Conservation (phyloP, 2,329 filamentous ascomycete species). For the Stagonosporopsis cucurbitacearum region DNA sequence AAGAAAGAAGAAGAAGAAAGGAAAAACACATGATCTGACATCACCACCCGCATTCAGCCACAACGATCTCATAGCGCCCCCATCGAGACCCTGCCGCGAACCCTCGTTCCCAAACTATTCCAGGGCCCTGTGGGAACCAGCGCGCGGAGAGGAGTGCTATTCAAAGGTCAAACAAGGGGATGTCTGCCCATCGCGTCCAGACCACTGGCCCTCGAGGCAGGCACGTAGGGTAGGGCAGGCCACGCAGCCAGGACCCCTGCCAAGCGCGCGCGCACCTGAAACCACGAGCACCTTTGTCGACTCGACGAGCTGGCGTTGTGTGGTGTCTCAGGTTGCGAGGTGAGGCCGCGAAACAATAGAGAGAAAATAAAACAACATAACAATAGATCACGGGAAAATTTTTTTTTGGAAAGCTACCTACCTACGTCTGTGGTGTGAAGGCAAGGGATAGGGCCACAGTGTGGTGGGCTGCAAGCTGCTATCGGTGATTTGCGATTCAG, state of each 20-base stretch:
- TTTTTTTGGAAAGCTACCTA: no score
- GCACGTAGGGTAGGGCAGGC: no score
- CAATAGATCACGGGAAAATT: no score
- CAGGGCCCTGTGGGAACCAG: not conserved
- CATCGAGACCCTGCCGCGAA: not conserved
- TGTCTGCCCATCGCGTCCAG: not conserved
- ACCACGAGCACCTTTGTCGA: not conserved
- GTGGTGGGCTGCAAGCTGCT: not conserved
- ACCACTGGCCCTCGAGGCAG: not conserved
- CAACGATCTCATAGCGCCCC: slow-evolving; percentile 9
- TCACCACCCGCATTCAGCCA: not conserved
- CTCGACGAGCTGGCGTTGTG: not conserved
- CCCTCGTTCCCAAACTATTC: slow-evolving; percentile 1
- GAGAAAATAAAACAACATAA: not conserved
- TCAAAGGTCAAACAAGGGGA: not conserved
- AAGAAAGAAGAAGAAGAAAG: no score
- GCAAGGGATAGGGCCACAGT: not conserved
- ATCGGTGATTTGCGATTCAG: not conserved
- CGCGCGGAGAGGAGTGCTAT: no score
- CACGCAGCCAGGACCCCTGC: not conserved
- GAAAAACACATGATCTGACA: not conserved
- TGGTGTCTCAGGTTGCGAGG: not conserved
- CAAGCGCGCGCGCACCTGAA: slow-evolving; percentile 2
- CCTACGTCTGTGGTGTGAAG: not conserved
- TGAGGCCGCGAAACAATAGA: not conserved